Evolutionary conservation across 306 rosid species (phyloP).

Genomic region (Prunus mira): DNA sequence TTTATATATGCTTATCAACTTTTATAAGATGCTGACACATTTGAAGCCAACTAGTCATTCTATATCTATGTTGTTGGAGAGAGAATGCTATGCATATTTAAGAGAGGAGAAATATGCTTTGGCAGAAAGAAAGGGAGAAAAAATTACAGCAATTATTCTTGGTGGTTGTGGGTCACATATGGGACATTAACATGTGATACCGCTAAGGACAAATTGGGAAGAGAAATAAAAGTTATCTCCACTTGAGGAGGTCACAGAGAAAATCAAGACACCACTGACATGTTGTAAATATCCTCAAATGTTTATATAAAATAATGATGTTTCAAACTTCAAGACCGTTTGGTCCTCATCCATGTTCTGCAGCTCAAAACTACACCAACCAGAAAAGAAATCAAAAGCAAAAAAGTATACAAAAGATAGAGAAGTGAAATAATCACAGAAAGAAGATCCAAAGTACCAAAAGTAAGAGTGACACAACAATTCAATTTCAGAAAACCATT

Average conservation of each 20-base stretch:
- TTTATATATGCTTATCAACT: background rate
- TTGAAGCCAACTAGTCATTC: background rate
- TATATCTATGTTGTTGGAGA: background rate
- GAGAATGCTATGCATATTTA: background rate
- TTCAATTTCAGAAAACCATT: no score
- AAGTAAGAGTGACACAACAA: background rate
- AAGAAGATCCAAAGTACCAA: slow-evolving; percentile 37
- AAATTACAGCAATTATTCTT: background rate
- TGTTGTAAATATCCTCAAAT: slow-evolving; percentile 21
- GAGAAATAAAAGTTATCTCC: slow-evolving; percentile 23
- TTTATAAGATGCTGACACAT: background rate
- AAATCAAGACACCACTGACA: slow-evolving; percentile 32
- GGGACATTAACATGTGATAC: slow-evolving; percentile 62
- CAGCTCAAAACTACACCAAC: slow-evolving; percentile 16
- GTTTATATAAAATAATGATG: background rate
- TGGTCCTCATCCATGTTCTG: slow-evolving; percentile 37
- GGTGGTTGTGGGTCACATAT: slow-evolving; percentile 34
- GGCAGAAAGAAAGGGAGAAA: no score
- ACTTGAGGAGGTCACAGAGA: slow-evolving; percentile 12
- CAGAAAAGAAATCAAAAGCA: slow-evolving; percentile 15
- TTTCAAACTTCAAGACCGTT: slow-evolving; percentile 25
- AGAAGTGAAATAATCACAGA: slow-evolving; percentile 29
- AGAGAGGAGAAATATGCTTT: background rate
- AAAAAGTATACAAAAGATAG: slow-evolving; percentile 28
- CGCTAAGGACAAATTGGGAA: slow-evolving; percentile 50